These are phyloP conservation scores for Nitzschia sp. DNA, from an alignment of 108 stramenopile genomes.

Conservation along the genomic window DNA sequence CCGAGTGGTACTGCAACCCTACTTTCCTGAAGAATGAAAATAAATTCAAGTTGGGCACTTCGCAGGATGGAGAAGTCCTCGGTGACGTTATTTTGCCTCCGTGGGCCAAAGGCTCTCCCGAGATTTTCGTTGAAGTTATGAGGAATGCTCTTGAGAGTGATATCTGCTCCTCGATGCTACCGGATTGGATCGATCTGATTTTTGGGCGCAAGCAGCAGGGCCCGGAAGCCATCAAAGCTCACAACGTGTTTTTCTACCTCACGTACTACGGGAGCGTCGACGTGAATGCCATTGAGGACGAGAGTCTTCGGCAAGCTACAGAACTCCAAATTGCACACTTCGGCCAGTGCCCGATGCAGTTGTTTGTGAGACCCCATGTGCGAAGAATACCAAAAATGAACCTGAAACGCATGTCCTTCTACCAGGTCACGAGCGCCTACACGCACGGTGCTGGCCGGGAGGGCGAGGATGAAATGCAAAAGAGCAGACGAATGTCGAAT, in stretches of 20 bases:
- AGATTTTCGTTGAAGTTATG: conserved; percentile 89
- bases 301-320: conserved; percentile 82
- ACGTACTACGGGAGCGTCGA: conserved; percentile 99
- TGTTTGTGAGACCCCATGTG: conserved; percentile 60
- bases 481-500: conserved; percentile 3
- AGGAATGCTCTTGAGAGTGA: conserved; percentile 84
- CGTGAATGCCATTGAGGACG: conserved; percentile 93
- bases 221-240: conserved; percentile 88
- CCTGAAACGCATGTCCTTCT: conserved; percentile 41
- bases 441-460: conserved; percentile 33
- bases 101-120: conserved; percentile 95
- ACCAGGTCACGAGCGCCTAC: conserved; percentile 55
- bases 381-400: conserved; percentile 34
- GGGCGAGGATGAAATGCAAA: not conserved
- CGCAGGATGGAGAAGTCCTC: conserved; percentile 93
- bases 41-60: conserved; percentile 91
- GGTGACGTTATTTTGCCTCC: conserved; percentile 96
- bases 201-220: conserved; percentile 96
- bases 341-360: conserved; percentile 97
- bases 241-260: conserved; percentile 98
- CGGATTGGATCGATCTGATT: conserved; percentile 98
- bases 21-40: conserved; percentile 89
- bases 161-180: conserved; percentile 91
- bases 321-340: conserved; percentile 97
- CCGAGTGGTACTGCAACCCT: conserved; percentile 95